Evolutionary conservation across 2,329 filamentous ascomycete genomes (phyloP), one percentile per base, ranked within the genome.

Genomic region (Decorospora gaudefroyi): DNA sequence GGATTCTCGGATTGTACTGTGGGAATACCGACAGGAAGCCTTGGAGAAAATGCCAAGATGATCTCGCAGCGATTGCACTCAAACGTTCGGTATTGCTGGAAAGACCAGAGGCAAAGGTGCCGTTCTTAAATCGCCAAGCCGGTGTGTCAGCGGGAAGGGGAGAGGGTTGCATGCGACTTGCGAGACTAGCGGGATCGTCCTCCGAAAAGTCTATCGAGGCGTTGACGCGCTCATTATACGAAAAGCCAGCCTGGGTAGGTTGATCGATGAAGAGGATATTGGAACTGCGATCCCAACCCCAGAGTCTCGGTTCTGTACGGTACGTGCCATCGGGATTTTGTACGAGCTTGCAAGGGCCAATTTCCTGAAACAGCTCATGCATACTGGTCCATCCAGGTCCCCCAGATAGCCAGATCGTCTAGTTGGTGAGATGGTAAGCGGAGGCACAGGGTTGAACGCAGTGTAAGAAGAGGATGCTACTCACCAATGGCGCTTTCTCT

Each of bases 201-300:
- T 28, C 21, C 3, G 11, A 29, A 12, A 66, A 42, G 29, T 67
- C 53, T n/a, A 57, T 26, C 8, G 67, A 59, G 10, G 46, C 53
- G 26, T 88, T 84, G 6, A 78, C 81, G 6, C 78, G 72, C 17
- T 75, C 76, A 60, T 90, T 87, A 61, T 81, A 84, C 2, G 84
- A 87, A 53, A 86, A 84, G 17, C 82, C 81, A 34, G 88, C 81
- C 68, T 88, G 84, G 49, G 84, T 84, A 16, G 84, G 84, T 79
- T 90, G 67, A 36, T 77, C 75, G 45, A 84, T 78, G 62, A 79
- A 84, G 33, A 84, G 71, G 61, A 83, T 71, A 55, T 83, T 83
- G 21, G 78, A 78, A 31, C 72, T 75, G 44, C 76, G 74, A 63
- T 87, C 83, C 84, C 83, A 87, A 11, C 82, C 81, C 79, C 81